Percentiles rank a stretch among this genome's conserved stretches.
Evolutionary conservation across 2,329 filamentous ascomycete species (phyloP).

Genomic region (Chaetothyriales sp.): DNA sequence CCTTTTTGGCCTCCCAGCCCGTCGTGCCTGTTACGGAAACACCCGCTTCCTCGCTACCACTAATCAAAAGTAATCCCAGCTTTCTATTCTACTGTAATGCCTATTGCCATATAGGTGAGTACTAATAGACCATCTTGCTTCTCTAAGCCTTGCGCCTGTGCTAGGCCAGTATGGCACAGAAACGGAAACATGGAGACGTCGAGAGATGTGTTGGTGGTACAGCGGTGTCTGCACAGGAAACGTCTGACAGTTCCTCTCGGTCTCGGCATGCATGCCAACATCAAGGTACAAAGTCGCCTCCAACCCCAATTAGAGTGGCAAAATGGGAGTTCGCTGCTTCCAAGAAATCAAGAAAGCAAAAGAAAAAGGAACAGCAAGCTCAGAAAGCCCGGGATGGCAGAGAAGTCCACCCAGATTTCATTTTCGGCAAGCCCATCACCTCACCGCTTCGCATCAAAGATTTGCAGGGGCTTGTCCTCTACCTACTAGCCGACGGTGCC

Average conservation of each 20-base stretch:
- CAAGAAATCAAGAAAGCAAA: background rate
- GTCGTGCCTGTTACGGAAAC: no score
- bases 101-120: background rate
- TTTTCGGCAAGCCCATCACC: background rate
- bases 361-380: background rate
- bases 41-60: no score
- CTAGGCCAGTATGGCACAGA: background rate
- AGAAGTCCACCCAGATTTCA: background rate
- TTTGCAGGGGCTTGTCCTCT: constrained; percentile 45
- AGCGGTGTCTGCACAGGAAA: background rate
- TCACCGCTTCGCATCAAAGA: constrained; percentile 30
- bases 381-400: background rate
- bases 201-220: background rate
- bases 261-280: background rate
- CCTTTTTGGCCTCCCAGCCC: no score
- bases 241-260: background rate
- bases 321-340: background rate
- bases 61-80: background rate
- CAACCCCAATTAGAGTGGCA: background rate
- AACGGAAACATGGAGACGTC: background rate
- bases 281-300: no score
- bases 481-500: constrained; percentile 47
- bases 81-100: background rate
- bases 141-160: background rate
- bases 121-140: background rate